phyloP scores from a whole-genome alignment of 1,139 yeast species.

The Debaryomycetaceae sp. region DNA sequence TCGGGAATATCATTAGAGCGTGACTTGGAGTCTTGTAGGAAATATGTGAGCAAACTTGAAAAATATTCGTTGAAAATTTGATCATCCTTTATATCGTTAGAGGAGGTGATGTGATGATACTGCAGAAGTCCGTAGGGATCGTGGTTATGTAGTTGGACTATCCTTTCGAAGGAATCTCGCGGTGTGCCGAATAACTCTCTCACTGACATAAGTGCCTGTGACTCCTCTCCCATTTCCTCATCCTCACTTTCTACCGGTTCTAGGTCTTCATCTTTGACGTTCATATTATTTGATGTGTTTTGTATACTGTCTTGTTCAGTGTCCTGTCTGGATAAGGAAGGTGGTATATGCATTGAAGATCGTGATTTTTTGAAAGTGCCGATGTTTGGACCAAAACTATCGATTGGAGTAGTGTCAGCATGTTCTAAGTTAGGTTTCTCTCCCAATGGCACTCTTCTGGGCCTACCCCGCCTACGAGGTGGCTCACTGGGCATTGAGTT shows the following conservation, averaged over 20 bases:
- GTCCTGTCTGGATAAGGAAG: conserved; percentile 36
- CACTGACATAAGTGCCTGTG: conserved; percentile 38
- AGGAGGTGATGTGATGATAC: conserved; percentile 15
- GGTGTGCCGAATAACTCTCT: conserved; percentile 46
- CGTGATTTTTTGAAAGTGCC: conserved; percentile 22
- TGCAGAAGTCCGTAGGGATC: conserved; percentile 25
- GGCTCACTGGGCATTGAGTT: conserved; percentile 24
- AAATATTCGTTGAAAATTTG: conserved; percentile 34
- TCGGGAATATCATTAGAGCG: conserved; percentile 26
- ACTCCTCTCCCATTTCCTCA: conserved; percentile 17
- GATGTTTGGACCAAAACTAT: conserved; percentile 22
- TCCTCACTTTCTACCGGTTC: conserved; percentile 34
- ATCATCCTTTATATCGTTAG: conserved; percentile 19
- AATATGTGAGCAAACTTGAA: conserved; percentile 32
- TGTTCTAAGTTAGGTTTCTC: conserved; percentile 26
- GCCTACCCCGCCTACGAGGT: conserved; percentile 47
- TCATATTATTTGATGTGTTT: conserved; percentile 32
- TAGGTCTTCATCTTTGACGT: conserved; percentile 37
- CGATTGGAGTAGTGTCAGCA: conserved; percentile 31
- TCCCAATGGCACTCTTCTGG: conserved; percentile 35
- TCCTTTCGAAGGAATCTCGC: conserved; percentile 36
- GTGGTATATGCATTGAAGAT: conserved; percentile 15
- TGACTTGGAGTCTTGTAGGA: conserved; percentile 31
- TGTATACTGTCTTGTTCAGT: conserved; percentile 42
- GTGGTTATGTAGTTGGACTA: conserved; percentile 13